Evolutionary conservation across 1,139 yeast genomes (phyloP), one percentile per base, ranked within the genome.

Genomic region (Nakaseomyces glabratus): DNA sequence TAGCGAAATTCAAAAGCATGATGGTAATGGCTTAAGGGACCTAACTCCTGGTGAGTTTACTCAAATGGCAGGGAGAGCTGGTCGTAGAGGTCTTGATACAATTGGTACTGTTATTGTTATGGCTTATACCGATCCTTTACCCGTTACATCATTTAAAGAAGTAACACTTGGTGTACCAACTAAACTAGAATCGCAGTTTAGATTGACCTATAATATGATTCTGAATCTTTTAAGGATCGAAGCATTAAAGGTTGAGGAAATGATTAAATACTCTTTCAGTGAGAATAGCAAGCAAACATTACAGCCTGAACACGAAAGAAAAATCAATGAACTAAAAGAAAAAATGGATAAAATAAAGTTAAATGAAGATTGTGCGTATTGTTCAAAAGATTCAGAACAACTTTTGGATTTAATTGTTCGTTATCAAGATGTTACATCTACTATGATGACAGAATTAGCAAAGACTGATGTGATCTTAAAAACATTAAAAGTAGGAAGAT

Each of bases 51-150:
- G 98, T 31, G 98, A 90, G 57, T 90, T 88, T 57, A 93, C 96
- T 1, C 98, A 90, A 61, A 90, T 93, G 98, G 88, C 97, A 0
- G 98, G 98, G 35, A 74, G 98, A 61, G 98, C 98, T 2, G 98
- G 98, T 45, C 77, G 98, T 63, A 78, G 98, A 68, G 98, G 98
- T 30, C 65, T 90, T 44, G 98, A 90, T 65, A 66, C 76, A 19
- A 84, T 84, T 1, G 98, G 98, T 50, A 88, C 95, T 0, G 98
- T 93, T n/a, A 86, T 93, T 40, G 76, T 88, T 17, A 85, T 90
- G 94, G 71, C 93, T 2, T 82, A 78, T 49, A 76, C 74, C 33
- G 78, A 78, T 19, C 86, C 93, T 0, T 62, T 81, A 16, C 66
- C 71, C 3, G 71, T 73, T 6, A 36, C 52, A 8, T 71, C 71